These are phyloP conservation scores for Pterocarpus macrocarpus DNA, from an alignment of 306 rosid genomes.

Conservation along the genomic window DNA sequence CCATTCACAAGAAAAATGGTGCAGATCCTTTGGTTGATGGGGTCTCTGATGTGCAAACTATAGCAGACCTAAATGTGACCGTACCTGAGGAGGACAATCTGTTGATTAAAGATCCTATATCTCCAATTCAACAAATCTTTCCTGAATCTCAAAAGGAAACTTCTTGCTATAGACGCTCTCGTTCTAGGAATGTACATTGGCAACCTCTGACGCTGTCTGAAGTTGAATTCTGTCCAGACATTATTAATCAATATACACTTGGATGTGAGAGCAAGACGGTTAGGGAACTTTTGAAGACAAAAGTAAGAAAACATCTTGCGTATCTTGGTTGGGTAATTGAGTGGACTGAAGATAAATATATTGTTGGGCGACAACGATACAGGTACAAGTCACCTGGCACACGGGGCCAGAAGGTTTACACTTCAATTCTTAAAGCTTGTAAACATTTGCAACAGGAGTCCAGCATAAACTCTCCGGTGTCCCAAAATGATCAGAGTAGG, in stretches of 20 bases:
- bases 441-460: conserved; percentile 31
- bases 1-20: conserved; percentile 38
- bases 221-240: conserved; percentile 58
- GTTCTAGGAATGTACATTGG: conserved; percentile 39
- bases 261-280: conserved; percentile 42
- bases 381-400: conserved; percentile 62
- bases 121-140: conserved; percentile 28
- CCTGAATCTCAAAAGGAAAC: conserved; percentile 41
- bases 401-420: conserved; percentile 49
- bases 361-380: conserved; percentile 15
- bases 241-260: conserved; percentile 50
- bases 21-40: conserved; percentile 35
- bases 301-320: conserved; percentile 62
- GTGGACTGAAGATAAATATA: neutral
- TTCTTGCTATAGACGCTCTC: conserved; percentile 6
- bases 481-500: conserved; percentile 44
- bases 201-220: conserved; percentile 42
- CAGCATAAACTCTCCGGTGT: conserved; percentile 26
- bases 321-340: conserved; percentile 81
- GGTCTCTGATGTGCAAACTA: neutral
- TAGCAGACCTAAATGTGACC: neutral
- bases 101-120: conserved; percentile 32
- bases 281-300: conserved; percentile 36
- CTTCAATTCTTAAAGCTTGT: conserved; percentile 60
- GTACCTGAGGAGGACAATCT: conserved; percentile 33